Evolutionary conservation across 2,329 filamentous ascomycete species (phyloP).

Genomic region (Claviceps capensis): DNA sequence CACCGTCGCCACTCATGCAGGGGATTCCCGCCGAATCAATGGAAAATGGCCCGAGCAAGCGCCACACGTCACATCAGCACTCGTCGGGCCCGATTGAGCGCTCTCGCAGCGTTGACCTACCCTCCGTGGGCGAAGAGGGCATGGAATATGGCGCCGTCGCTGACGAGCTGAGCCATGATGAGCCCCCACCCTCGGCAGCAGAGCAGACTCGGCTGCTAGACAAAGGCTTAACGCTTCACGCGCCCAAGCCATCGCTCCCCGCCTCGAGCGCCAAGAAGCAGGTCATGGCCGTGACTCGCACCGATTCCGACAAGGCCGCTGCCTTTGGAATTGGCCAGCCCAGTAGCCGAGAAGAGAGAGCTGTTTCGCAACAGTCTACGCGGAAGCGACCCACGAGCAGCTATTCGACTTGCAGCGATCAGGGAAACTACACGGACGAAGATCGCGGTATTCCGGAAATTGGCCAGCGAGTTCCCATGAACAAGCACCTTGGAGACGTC

Average conservation of each 20-base stretch:
- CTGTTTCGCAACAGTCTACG: constrained; percentile 34
- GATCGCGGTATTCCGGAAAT: constrained; percentile 88
- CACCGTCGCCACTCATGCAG: constrained; percentile 76
- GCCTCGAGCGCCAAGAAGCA: constrained; percentile 69
- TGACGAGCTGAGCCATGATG: constrained; percentile 23
- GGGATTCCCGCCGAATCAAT: constrained; percentile 35
- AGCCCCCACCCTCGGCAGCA: constrained; percentile 33
- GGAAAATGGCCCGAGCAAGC: constrained; percentile 21
- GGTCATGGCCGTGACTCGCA: constrained; percentile 74
- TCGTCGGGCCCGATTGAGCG: constrained; percentile 38
- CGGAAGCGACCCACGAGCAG: constrained; percentile 53
- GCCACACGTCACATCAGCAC: constrained; percentile 18
- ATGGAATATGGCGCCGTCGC: constrained; percentile 61
- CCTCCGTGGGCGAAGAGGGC: constrained; percentile 80
- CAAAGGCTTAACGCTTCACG: constrained; percentile 73
- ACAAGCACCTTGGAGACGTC: constrained; percentile 82
- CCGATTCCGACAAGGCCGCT: constrained; percentile 76
- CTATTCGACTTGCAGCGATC: constrained; percentile 36
- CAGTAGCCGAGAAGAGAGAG: constrained; percentile 36
- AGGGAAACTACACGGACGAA: constrained; percentile 43
- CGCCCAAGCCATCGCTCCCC: constrained; percentile 76
- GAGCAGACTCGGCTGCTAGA: constrained; percentile 67
- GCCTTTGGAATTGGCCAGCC: constrained; percentile 70
- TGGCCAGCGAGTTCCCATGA: constrained; percentile 86
- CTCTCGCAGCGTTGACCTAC: constrained; percentile 66